Conservation (phyloP, 2,329 filamentous ascomycete species). For the Cordyceps cateniannulata region DNA sequence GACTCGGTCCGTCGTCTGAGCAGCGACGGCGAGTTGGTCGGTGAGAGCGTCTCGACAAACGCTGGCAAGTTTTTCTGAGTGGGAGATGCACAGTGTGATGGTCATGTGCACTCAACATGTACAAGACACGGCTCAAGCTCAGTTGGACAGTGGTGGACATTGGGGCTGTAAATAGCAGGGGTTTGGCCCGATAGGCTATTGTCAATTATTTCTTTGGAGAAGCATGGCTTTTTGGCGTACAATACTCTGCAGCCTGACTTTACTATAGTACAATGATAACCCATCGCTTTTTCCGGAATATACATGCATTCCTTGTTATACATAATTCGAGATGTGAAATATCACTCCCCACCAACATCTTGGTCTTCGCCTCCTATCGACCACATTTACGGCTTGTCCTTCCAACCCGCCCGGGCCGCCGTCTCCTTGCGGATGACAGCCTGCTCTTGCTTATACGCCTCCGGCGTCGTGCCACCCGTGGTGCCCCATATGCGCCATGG, state of each 20-base stretch:
- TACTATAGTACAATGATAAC: conserved; percentile 23
- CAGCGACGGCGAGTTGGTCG: conserved; percentile 23
- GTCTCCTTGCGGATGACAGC: conserved; percentile 28
- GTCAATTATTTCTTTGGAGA: conserved; percentile 17
- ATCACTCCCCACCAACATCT: too few relatives aligned
- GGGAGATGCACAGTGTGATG: background rate
- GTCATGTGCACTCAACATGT: too few relatives aligned
- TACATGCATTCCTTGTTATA: conserved; percentile 11
- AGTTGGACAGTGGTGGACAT: background rate
- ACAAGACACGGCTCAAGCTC: background rate
- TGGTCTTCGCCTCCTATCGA: too few relatives aligned
- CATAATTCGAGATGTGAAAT: background rate
- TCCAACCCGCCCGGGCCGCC: conserved; percentile 27
- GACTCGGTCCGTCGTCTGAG: conserved; percentile 20
- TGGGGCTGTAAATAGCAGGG: background rate
- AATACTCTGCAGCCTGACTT: background rate
- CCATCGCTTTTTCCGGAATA: conserved; percentile 19
- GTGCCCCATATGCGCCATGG: conserved; percentile 64
- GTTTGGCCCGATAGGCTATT: background rate
- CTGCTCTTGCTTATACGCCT: conserved; percentile 32
- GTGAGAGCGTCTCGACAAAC: conserved; percentile 25
- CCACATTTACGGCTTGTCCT: conserved; percentile 12
- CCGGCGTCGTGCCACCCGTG: conserved; percentile 44
- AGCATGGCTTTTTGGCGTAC: conserved; percentile 12
- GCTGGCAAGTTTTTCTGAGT: conserved; percentile 49